Conservation (phyloP, 176 grass and related monocot genomes). For the Ensete glaucum region DNA sequence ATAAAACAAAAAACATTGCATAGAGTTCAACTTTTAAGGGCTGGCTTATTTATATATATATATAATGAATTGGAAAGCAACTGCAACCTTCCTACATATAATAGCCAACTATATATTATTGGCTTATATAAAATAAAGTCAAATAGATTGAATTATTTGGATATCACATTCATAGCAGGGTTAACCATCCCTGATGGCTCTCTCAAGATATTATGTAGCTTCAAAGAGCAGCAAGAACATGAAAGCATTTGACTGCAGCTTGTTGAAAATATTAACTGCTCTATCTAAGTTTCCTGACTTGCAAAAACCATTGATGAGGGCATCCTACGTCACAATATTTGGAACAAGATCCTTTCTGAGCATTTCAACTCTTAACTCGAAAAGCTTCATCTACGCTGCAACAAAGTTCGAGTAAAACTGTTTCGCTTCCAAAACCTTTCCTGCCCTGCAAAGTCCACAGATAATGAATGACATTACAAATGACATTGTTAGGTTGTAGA, state of each 20-base stretch:
- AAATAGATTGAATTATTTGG: neutral
- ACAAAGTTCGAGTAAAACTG: slow-evolving; percentile 42
- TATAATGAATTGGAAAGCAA: neutral
- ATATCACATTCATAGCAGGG: neutral
- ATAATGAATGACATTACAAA: slow-evolving; percentile 92
- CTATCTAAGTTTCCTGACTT: slow-evolving; percentile 58
- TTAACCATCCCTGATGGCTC: too few relatives aligned
- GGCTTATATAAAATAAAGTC: neutral
- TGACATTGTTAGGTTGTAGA: slow-evolving; percentile 45
- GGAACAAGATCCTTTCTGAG: slow-evolving; percentile 40
- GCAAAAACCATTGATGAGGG: slow-evolving; percentile 90
- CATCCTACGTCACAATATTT: slow-evolving; percentile 73
- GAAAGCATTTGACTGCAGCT: slow-evolving; percentile 47
- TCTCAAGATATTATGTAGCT: neutral
- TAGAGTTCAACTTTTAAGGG: too few relatives aligned
- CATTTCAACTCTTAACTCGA: slow-evolving; percentile 63
- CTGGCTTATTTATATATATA: too few relatives aligned
- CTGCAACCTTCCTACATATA: neutral
- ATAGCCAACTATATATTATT: neutral
- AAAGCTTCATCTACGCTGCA: slow-evolving; percentile 63
- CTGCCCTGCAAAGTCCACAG: slow-evolving; percentile 73
- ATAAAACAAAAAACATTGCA: too few relatives aligned
- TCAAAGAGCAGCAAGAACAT: neutral
- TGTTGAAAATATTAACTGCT: slow-evolving; percentile 66
- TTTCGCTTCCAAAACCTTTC: slow-evolving; percentile 66